A percentile compares a stretch with the other conserved stretches of the same genome.
Evolutionary conservation across 139 green algal species (phyloP).

Genomic region (Klebsormidium nitens): DNA sequence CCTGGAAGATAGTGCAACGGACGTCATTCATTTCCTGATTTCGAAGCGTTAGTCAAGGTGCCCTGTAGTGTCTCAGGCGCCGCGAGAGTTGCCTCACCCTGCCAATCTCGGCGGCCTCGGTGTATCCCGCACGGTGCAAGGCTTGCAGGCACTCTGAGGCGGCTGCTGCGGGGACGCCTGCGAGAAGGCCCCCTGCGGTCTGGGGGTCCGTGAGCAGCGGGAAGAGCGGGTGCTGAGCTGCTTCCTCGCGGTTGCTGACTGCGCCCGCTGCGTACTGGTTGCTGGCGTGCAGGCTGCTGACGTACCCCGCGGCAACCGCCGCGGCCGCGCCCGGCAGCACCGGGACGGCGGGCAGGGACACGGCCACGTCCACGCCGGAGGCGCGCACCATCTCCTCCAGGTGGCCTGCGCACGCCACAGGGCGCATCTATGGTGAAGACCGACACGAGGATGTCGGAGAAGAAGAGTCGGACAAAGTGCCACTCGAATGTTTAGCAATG

Average conservation of each 20-base stretch:
- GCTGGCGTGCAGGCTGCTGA: slow-evolving; percentile 54
- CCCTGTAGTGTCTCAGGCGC: too few relatives aligned
- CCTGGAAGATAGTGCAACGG: too few relatives aligned
- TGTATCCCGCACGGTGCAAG: slow-evolving; percentile 50
- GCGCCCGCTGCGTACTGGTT: slow-evolving; percentile 47
- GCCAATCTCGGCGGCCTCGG: slow-evolving; percentile 49
- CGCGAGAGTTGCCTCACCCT: slow-evolving; percentile 16
- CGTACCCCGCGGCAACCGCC: slow-evolving; percentile 42
- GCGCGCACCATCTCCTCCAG: slow-evolving; percentile 44
- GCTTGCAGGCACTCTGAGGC: slow-evolving; percentile 45
- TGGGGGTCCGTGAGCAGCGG: slow-evolving; percentile 75
- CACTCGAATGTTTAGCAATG: too few relatives aligned
- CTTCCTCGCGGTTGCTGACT: slow-evolving; percentile 1
- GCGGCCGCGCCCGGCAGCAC: slow-evolving; percentile 54
- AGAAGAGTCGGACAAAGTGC: too few relatives aligned
- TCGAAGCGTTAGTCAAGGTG: too few relatives aligned
- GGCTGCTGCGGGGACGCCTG: slow-evolving; percentile 43
- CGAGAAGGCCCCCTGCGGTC: slow-evolving; percentile 64
- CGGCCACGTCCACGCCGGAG: slow-evolving; percentile 9
- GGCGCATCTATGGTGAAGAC: background rate
- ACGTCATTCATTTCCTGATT: too few relatives aligned
- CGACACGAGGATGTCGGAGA: background rate
- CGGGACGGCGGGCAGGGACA: slow-evolving; percentile 52
- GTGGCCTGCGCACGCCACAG: slow-evolving; percentile 31
- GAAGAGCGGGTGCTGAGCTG: slow-evolving; percentile 2